Conservation (phyloP, 164 flowering plant genomes). For the Echeveria elegans region DNA sequence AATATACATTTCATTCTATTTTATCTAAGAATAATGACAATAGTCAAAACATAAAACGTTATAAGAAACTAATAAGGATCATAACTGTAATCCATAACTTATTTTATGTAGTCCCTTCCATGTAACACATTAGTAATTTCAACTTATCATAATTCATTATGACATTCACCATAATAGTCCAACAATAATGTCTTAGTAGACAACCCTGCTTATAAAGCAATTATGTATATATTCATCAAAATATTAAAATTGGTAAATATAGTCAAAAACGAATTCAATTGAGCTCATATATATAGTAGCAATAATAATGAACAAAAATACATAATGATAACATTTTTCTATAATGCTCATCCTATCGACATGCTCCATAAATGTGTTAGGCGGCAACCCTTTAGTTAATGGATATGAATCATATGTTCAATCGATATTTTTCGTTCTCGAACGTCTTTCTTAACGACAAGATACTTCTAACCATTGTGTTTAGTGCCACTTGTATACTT, state of each 20-base stretch:
- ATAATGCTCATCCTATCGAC: neutral
- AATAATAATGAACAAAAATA: neutral
- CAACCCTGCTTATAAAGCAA: neutral
- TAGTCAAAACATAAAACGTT: neutral
- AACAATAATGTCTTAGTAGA: neutral
- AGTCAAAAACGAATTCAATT: neutral
- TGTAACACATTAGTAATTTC: neutral
- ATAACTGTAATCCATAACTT: neutral
- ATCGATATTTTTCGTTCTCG: neutral
- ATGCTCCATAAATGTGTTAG: neutral
- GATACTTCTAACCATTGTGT: neutral
- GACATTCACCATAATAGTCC: neutral
- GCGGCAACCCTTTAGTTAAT: neutral
- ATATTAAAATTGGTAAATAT: neutral
- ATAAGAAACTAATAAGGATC: neutral
- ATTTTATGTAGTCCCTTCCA: neutral
- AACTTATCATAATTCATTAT: neutral
- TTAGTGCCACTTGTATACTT: neutral
- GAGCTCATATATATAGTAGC: neutral
- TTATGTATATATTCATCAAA: neutral
- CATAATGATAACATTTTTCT: neutral
- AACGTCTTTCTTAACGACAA: constrained; percentile 27
- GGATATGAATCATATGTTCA: neutral
- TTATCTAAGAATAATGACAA: no score
- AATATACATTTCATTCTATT: no score